Conservation (phyloP, 2,329 filamentous ascomycete species). For the Claviceps maximensis region DNA sequence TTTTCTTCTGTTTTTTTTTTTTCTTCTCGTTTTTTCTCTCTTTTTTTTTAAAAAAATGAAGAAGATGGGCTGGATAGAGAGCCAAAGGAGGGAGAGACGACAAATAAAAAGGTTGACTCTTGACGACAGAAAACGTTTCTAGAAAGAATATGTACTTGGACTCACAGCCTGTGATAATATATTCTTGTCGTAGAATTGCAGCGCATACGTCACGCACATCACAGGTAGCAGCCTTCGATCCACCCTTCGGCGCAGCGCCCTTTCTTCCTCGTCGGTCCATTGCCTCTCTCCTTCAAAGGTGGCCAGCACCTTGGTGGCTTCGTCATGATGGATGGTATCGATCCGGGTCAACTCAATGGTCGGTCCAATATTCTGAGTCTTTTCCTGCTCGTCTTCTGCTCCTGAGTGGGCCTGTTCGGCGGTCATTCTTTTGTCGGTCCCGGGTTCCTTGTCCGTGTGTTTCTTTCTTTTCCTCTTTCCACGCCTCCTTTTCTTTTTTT, state of each 20-base stretch:
- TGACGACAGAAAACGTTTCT: too few species aligned
- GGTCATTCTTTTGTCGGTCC: neutral
- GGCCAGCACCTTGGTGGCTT: neutral
- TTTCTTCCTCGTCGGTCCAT: neutral
- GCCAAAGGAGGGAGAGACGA: too few species aligned
- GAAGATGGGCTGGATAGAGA: too few species aligned
- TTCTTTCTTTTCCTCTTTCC: too few species aligned
- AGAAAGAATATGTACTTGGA: too few species aligned
- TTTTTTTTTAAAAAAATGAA: too few species aligned
- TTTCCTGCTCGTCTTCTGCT: neutral
- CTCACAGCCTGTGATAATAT: slow-evolving; percentile 6
- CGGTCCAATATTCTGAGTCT: neutral
- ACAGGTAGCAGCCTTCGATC: slow-evolving; percentile 22
- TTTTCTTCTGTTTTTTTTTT: too few species aligned
- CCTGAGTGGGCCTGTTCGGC: neutral
- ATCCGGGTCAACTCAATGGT: neutral
- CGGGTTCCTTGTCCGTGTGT: too few species aligned
- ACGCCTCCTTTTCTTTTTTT: too few species aligned
- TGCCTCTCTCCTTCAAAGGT: neutral
- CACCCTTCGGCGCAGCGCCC: neutral
- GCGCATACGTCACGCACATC: slow-evolving; percentile 6
- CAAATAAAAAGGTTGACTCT: neutral
- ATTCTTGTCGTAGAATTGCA: slow-evolving; percentile 8
- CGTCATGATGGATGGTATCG: neutral
- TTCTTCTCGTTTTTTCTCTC: too few species aligned